Percentiles rank a stretch among this genome's conserved stretches.
Evolutionary conservation across 2,329 filamentous ascomycete species (phyloP).

Genomic region (Cladosporium sp.): DNA sequence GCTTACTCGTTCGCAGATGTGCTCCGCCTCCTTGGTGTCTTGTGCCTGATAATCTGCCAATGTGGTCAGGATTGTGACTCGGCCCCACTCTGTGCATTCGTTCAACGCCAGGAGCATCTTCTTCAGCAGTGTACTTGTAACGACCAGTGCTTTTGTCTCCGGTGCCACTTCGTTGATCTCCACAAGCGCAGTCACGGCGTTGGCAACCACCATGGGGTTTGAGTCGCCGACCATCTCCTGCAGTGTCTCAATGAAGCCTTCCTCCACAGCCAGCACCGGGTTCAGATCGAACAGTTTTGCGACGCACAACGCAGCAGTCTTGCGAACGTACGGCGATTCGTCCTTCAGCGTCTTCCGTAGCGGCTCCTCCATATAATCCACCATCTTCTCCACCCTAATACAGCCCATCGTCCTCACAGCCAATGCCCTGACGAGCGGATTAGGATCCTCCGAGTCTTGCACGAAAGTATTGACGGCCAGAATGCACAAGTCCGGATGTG

Average conservation of each 20-base stretch:
- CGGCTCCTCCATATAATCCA: constrained; percentile 99
- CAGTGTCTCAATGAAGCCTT: constrained; percentile 89
- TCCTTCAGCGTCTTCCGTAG: constrained; percentile 93
- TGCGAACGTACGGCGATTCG: constrained; percentile 96
- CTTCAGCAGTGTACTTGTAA: constrained; percentile 81
- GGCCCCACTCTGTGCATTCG: constrained; percentile 97
- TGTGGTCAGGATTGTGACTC: constrained; percentile 88
- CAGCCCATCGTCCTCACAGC: constrained; percentile 98
- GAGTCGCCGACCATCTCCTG: constrained; percentile 97
- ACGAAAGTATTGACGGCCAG: constrained; percentile 99
- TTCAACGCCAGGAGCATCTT: constrained; percentile 96
- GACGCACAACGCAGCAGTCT: constrained; percentile 96
- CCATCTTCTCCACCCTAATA: constrained; percentile 98
- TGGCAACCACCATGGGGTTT: constrained; percentile 98
- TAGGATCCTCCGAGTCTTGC: constrained; percentile 97
- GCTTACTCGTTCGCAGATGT: constrained; percentile 93
- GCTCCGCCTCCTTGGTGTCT: constrained; percentile 95
- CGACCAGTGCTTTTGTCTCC: constrained; percentile 81
- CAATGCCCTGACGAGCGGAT: constrained; percentile 89
- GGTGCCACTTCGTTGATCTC: constrained; percentile 90
- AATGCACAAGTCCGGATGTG: constrained; percentile 96
- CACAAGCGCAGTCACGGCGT: constrained; percentile 88
- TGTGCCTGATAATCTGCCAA: constrained; percentile 81
- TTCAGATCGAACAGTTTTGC: constrained; percentile 97
- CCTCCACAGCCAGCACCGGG: constrained; percentile 88